Base-by-base conservation (phyloP, 495 filamentous ascomycete genomes). In the Usnea hakonensis region DNA sequence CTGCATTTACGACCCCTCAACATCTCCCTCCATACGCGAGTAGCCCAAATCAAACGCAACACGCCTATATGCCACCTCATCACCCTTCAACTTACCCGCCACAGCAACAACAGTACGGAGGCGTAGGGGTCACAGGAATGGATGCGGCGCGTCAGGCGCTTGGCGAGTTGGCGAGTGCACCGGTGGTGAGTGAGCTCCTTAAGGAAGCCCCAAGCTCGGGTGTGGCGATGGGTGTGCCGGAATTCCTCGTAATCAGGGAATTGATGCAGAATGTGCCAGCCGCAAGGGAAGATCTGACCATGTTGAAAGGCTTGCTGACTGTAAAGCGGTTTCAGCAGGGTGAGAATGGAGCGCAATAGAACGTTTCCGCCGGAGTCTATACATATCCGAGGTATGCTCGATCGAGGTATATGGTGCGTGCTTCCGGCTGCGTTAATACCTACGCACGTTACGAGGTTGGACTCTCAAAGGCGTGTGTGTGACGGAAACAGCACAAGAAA, bases 151-250 rank as follows among this genome's bases (percentile, higher is more conserved):
- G 78, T 6, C 77, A 84, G 50, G 79, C 89, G 0, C 76, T 90
- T 1, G 87, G 87, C 0, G 52, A 72, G 0, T 77, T 87, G 40
- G 82, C 84, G 21, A 72, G 75, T 26, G 79, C 83, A 13, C 85
- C 86, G 2, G 85, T 85, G 0, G 82, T 90, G 7, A 73, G 77
- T n/a, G 84, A 89, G 66, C 72, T 90, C 9, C 75, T 91, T 19
- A 81, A 83, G 14, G 83, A 88, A 57, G 85, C 84, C 2, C 83
- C 82, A 8, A 78, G 78, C 23, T 86, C 86, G 75, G 76, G 83
- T 37, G 75, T 79, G 17, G 72, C 74, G 3, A 87, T 86, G 75
- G 76, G 83, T 35, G 74, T 79, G 17, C 72, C 73, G 5, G 87
- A 91, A 69, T 84, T 90, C 76, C 76, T 78, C 33, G 76, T 89